These are phyloP conservation scores for Gossypium schwendimanii DNA, from an alignment of 441 rosid genomes.

Conservation along the genomic window DNA sequence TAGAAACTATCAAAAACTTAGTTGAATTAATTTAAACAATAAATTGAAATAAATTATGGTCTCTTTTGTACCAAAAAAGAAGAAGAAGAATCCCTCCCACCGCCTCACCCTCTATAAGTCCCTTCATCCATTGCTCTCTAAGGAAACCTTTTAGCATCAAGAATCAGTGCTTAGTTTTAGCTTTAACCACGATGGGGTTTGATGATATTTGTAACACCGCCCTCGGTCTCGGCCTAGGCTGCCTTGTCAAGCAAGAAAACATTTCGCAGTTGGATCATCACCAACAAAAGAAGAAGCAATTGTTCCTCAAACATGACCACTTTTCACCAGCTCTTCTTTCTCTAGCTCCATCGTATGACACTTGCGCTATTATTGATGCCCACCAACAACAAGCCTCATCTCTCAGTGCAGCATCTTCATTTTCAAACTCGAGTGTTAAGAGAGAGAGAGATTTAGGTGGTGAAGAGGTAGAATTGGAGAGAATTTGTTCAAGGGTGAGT, in stretches of 20 bases:
- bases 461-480: slow-evolving; percentile 32
- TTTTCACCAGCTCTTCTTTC: slow-evolving; percentile 39
- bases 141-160: background rate
- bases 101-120: background rate
- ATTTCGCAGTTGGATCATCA: slow-evolving; percentile 7
- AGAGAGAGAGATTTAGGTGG: slow-evolving; percentile 32
- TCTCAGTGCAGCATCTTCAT: slow-evolving; percentile 34
- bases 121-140: slow-evolving; percentile 8
- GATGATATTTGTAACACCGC: slow-evolving; percentile 30
- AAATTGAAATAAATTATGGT: no score
- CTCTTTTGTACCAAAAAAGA: no score
- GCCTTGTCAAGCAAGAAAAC: slow-evolving; percentile 16
- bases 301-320: slow-evolving; percentile 24
- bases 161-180: background rate
- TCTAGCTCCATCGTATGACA: slow-evolving; percentile 27
- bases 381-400: slow-evolving; percentile 25
- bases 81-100: slow-evolving; percentile 10
- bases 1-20: no score
- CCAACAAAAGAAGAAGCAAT: slow-evolving; percentile 21
- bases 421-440: slow-evolving; percentile 31
- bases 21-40: no score
- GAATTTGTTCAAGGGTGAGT: slow-evolving; percentile 33
- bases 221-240: slow-evolving; percentile 28
- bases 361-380: slow-evolving; percentile 2
- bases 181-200: slow-evolving; percentile 20